A percentile compares a stretch with the other conserved stretches of the same genome.
phyloP scores from a whole-genome alignment of 2,329 filamentous ascomycete species.

The Cladophialophora chaetospira region DNA sequence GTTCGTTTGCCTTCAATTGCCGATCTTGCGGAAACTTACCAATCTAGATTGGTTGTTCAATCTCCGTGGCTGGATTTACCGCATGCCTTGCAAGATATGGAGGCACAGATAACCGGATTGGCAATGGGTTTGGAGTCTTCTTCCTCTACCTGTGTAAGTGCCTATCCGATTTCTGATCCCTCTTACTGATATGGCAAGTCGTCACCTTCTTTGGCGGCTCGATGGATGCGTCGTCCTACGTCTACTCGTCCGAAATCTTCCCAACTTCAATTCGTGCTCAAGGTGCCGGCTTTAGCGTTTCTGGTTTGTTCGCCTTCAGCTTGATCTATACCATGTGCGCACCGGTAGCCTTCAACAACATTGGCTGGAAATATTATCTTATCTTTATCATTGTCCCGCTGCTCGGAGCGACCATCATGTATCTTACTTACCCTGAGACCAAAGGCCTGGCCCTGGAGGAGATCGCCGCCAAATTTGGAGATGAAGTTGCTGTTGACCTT shows the following conservation, averaged over 20 bases:
- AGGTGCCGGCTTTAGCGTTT: constrained; percentile 36
- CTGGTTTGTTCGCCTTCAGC: constrained; percentile 36
- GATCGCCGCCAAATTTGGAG: constrained; percentile 40
- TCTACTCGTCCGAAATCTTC: constrained; percentile 45
- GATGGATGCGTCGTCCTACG: constrained; percentile 25
- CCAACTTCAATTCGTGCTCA: constrained; percentile 43
- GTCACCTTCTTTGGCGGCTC: constrained; percentile 39
- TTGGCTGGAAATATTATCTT: constrained; percentile 39
- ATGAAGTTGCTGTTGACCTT: constrained; percentile 34
- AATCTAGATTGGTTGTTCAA: constrained; percentile 39
- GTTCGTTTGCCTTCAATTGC: background rate
- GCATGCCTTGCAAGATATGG: constrained; percentile 41
- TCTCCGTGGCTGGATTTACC: constrained; percentile 43
- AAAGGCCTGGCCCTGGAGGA: constrained; percentile 41
- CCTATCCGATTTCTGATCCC: background rate
- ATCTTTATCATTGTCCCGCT: constrained; percentile 37
- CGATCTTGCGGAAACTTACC: background rate
- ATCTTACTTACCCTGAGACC: constrained; percentile 41
- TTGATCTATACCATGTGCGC: constrained; percentile 38
- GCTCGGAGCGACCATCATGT: constrained; percentile 31
- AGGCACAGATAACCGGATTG: constrained; percentile 39
- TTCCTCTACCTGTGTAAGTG: constrained; percentile 46
- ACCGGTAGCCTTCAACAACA: constrained; percentile 37
- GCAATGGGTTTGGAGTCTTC: constrained; percentile 42
- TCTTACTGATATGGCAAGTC: constrained; percentile 2